A percentile compares a stretch with the other conserved stretches of the same genome.
Conservation (phyloP, 31 red algal species). For the Endocladia muricata region DNA sequence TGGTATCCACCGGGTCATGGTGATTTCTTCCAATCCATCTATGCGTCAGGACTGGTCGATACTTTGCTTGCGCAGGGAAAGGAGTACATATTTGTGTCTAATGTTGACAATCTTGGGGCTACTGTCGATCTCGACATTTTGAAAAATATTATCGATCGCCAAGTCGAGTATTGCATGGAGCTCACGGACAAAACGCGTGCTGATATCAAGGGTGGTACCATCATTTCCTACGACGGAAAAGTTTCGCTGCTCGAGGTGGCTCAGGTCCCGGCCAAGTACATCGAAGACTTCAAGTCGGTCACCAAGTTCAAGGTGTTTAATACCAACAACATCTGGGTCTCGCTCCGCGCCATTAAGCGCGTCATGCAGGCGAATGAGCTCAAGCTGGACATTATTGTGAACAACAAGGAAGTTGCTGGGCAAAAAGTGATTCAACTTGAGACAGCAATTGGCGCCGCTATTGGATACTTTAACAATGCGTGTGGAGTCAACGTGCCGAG, state of each 20-base stretch:
- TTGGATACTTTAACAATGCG: conserved; percentile 90
- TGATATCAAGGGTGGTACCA: conserved; percentile 99
- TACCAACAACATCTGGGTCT: conserved; percentile 99
- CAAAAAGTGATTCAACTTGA: conserved; percentile 97
- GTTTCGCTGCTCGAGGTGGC: conserved; percentile 95
- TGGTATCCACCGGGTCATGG: conserved; percentile 99
- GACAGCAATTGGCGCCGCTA: conserved; percentile 95
- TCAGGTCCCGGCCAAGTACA: conserved; percentile 91
- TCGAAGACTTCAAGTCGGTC: conserved; percentile 98
- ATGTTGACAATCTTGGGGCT: conserved; percentile 99
- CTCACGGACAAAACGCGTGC: conserved; percentile 97
- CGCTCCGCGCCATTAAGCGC: conserved; percentile 85
- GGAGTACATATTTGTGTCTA: conserved; percentile 98
- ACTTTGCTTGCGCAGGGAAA: conserved; percentile 95
- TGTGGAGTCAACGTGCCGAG: conserved; percentile 98
- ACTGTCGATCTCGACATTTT: conserved; percentile 95
- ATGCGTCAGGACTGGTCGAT: conserved; percentile 89
- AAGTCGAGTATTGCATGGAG: conserved; percentile 98
- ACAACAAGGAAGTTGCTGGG: conserved; percentile 93
- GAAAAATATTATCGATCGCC: conserved; percentile 81
- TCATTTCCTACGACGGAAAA: conserved; percentile 98
- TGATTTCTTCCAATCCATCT: conserved; percentile 93
- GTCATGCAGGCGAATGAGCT: conserved; percentile 75
- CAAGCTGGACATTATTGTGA: conserved; percentile 98
- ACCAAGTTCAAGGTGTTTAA: conserved; percentile 99